These are phyloP conservation scores for Penicillium janthinellum DNA, from an alignment of 2,329 filamentous ascomycete genomes.

Conservation along the genomic window DNA sequence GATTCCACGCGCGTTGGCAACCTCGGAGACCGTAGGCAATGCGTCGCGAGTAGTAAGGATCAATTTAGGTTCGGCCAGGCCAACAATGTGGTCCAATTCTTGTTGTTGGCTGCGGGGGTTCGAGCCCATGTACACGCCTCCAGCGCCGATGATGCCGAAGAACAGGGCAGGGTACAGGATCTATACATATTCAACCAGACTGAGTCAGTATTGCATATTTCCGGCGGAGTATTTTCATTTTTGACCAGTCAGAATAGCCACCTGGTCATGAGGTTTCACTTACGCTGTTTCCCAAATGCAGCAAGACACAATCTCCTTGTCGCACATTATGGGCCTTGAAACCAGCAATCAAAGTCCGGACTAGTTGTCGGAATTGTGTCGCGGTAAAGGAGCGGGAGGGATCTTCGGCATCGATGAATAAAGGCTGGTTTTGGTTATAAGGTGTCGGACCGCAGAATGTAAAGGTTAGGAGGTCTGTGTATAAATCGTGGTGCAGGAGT, in stretches of 20 bases:
- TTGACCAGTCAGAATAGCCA: not conserved
- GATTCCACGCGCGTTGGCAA: constrained; percentile 35
- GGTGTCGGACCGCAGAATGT: constrained; percentile 39
- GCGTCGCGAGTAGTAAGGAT: constrained; percentile 48
- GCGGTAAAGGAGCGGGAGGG: constrained; percentile 41
- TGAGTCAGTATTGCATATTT: constrained; percentile 20
- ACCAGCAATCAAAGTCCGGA: constrained; percentile 45
- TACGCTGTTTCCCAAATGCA: constrained; percentile 47
- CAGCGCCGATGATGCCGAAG: constrained; percentile 47
- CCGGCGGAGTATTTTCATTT: not conserved
- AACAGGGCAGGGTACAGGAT: constrained; percentile 44
- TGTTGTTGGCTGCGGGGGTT: constrained; percentile 52
- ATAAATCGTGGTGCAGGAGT: constrained; percentile 22
- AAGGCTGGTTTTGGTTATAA: constrained; percentile 41
- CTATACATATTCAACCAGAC: constrained; percentile 22
- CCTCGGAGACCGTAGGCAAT: constrained; percentile 39
- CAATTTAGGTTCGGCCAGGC: constrained; percentile 47
- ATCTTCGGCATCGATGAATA: constrained; percentile 48
- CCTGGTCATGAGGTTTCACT: constrained; percentile 19
- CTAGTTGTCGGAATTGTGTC: constrained; percentile 36
- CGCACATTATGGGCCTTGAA: constrained; percentile 42
- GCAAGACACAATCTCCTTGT: constrained; percentile 47
- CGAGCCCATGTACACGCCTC: constrained; percentile 54
- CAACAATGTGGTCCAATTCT: constrained; percentile 52
- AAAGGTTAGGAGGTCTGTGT: constrained; percentile 47